Evolutionary conservation across 2,329 filamentous ascomycete species (phyloP), one percentile per base, ranked within the genome.

Genomic region (Monilinia polystroma): DNA sequence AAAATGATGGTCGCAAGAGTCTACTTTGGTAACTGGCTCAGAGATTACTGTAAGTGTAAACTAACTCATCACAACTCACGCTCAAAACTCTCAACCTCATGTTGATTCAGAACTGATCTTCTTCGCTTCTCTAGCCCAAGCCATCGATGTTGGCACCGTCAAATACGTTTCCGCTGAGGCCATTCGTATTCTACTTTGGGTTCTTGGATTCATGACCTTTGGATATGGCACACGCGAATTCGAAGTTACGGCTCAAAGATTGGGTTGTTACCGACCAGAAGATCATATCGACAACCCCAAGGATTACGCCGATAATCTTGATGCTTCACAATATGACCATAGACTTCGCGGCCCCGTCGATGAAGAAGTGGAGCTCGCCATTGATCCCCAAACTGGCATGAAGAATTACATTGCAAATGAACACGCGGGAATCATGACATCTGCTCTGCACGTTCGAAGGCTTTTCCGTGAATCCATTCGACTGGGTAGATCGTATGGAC

Each of bases 331-430:
- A 71, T 97, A 95, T 76, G 90, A 97, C 76, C 82, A 78, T 64
- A 88, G 91, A 71, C 88, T 97, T 63, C 90, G 94, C 75, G 92
- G 88, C 0, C 92, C 91, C 0, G 82, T 98, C 56, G 85, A 97
- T 71, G 92, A 96, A 80, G 75, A 82, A 35, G 84, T 86, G 62
- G 94, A 97, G 80, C 84, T 97, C 47, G 86, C 85, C 56, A 85
- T 98, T 73, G 92, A 98, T 73, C 84, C 85, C 2, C 80, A 86
- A 64, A 89, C 88, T 7, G 90, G 90, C 72, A 83, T 96, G 80
- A 98, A 98, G 81, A 95, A 93, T 77, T 97, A 97, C 79, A 97
- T 97, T 78, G 92, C 93, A 51, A 93, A 93, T 70, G 93, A 97
- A 77, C 81, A 86, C 62, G 80, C 84, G 67, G 85, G 86, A 56